phyloP scores from a whole-genome alignment of 2,329 filamentous ascomycete genomes.

The Fusarium fujikuroi region DNA sequence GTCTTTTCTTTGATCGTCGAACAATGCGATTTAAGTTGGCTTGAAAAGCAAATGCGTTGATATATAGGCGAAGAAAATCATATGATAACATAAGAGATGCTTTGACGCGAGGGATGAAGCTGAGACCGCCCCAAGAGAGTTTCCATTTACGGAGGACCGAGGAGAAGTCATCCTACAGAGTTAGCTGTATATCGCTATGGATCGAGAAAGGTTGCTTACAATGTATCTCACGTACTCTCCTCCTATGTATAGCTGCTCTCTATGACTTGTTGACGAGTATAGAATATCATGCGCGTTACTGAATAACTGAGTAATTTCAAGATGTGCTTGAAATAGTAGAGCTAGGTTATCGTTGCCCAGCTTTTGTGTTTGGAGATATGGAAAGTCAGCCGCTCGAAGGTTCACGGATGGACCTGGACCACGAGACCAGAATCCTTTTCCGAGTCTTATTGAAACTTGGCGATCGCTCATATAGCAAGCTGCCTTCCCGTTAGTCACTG shows the following conservation, averaged over 20 bases:
- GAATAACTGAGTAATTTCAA: constrained; percentile 78
- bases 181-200: neutral
- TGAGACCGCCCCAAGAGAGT: constrained; percentile 73
- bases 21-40: constrained; percentile 68
- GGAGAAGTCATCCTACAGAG: constrained; percentile 70
- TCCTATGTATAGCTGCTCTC: constrained; percentile 75
- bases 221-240: constrained; percentile 81
- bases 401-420: constrained; percentile 75
- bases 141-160: constrained; percentile 77
- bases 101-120: constrained; percentile 73
- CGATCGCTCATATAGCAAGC: constrained; percentile 74
- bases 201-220: constrained; percentile 33
- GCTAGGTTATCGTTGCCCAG: constrained; percentile 74
- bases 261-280: constrained; percentile 76
- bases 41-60: constrained; percentile 80
- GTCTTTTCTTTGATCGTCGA: constrained; percentile 46
- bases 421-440: constrained; percentile 78
- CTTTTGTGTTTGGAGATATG: constrained; percentile 68
- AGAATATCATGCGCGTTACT: constrained; percentile 79
- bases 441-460: constrained; percentile 76
- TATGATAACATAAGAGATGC: constrained; percentile 75
- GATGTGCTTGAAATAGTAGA: constrained; percentile 74
- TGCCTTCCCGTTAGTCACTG: neutral
- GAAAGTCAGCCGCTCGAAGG: constrained; percentile 73
- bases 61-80: constrained; percentile 78